Percentiles rank a stretch among this genome's conserved stretches.
These are phyloP conservation scores for Thraustochytrium sp. DNA, from an alignment of 352 stramenopile genomes.

Conservation along the genomic window DNA sequence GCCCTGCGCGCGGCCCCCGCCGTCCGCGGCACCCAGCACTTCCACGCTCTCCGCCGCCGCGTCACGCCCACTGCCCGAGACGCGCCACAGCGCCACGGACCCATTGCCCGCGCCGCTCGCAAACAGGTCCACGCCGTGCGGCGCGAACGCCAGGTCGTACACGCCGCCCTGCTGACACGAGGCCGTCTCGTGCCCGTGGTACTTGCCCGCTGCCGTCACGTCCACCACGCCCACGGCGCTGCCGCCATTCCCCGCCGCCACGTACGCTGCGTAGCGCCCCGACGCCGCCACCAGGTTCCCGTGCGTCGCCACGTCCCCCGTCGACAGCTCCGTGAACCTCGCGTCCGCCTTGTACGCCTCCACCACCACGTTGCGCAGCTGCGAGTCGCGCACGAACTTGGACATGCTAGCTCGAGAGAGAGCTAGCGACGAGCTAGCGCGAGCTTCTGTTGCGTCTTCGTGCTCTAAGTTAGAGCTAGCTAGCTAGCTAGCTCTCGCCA, in stretches of 20 bases:
- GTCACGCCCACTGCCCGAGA: background rate
- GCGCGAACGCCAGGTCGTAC: constrained; percentile 26
- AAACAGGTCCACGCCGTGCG: background rate
- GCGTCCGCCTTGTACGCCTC: background rate
- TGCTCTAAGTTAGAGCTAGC: background rate
- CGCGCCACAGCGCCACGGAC: constrained; percentile 8
- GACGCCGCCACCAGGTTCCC: background rate
- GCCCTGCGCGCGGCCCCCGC: background rate
- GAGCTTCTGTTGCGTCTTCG: background rate
- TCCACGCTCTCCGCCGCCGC: background rate
- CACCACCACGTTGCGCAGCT: constrained; percentile 32
- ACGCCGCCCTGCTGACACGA: constrained; percentile 21
- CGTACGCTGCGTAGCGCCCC: background rate
- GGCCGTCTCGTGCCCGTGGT: background rate
- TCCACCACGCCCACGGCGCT: background rate
- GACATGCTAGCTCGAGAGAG: background rate
- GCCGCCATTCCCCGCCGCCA: background rate
- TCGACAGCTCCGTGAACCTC: background rate
- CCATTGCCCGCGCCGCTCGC: constrained; percentile 22
- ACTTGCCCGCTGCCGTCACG: background rate
- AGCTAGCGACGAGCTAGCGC: background rate
- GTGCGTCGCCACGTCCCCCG: constrained; percentile 10
- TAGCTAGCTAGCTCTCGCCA: background rate
- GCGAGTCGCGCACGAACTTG: background rate
- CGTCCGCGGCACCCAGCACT: background rate